Conservation (phyloP, 2,329 filamentous ascomycete species). For the Exophiala phaeomuriformis region DNA sequence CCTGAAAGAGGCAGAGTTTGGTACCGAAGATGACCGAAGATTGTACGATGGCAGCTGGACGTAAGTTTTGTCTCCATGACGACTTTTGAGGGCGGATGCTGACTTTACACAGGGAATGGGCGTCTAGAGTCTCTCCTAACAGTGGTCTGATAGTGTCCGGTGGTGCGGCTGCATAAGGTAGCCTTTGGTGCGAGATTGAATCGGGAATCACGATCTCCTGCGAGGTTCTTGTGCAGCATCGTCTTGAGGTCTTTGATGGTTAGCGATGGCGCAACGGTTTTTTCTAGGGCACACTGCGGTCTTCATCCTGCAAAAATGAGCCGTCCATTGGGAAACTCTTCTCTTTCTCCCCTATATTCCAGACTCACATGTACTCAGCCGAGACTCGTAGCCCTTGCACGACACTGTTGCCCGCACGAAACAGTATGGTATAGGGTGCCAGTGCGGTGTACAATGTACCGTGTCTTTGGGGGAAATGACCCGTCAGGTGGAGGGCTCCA, state of each 20-base stretch:
- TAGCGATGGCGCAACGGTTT: background rate
- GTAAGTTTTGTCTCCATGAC: conserved; percentile 48
- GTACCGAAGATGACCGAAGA: conserved; percentile 57
- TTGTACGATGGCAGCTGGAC: conserved; percentile 98
- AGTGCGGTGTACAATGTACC: no score
- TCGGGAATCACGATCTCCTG: background rate
- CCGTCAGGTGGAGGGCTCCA: background rate
- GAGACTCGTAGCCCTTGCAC: no score
- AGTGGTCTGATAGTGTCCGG: conserved; percentile 37
- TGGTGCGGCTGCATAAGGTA: background rate
- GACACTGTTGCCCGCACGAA: no score
- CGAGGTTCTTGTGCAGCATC: background rate
- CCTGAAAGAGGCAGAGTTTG: conserved; percentile 68
- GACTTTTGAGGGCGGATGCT: conserved; percentile 7
- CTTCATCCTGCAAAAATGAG: no score
- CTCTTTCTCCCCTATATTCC: no score
- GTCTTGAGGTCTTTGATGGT: background rate
- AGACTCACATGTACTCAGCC: no score
- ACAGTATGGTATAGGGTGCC: no score
- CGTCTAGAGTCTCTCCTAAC: conserved; percentile 41
- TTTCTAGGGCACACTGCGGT: background rate
- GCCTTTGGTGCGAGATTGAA: background rate
- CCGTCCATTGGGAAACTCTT: no score
- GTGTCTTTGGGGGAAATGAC: background rate
- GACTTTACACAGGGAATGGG: conserved; percentile 40